These are phyloP conservation scores for Diaporthe vexans DNA, from an alignment of 2,329 filamentous ascomycete genomes.

Conservation along the genomic window DNA sequence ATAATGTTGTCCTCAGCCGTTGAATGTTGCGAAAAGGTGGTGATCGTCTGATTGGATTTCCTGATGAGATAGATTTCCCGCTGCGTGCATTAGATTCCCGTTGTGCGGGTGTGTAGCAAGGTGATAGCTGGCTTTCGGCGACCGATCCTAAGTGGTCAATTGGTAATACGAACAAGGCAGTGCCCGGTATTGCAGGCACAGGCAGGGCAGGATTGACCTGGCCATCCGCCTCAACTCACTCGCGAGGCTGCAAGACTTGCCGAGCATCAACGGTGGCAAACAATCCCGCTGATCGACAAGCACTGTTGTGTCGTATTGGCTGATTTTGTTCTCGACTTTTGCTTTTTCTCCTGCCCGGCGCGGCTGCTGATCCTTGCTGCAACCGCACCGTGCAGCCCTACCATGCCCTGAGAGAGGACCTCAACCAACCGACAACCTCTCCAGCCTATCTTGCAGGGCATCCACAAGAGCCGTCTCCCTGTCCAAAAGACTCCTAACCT, in stretches of 20 bases:
- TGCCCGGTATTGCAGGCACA: slow-evolving; percentile 7
- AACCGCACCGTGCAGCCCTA: slow-evolving; percentile 4
- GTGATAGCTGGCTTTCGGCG: background rate
- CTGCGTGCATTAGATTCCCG: slow-evolving; percentile 15
- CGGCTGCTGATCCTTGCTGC: slow-evolving; percentile 30
- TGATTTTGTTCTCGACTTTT: slow-evolving; percentile 32
- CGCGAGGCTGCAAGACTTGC: slow-evolving; percentile 20
- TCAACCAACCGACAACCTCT: slow-evolving; percentile 62
- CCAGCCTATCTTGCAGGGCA: slow-evolving; percentile 73
- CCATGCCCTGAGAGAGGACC: background rate
- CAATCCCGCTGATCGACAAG: slow-evolving; percentile 29
- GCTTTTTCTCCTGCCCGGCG: slow-evolving; percentile 5
- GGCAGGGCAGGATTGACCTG: background rate
- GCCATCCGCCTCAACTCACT: slow-evolving; percentile 2
- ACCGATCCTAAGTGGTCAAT: slow-evolving; percentile 29
- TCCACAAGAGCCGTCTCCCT: slow-evolving; percentile 78
- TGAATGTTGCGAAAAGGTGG: background rate
- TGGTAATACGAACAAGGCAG: slow-evolving; percentile 19
- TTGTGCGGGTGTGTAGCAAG: background rate
- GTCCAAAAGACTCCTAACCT: slow-evolving; percentile 74
- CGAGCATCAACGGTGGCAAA: background rate
- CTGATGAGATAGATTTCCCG: background rate
- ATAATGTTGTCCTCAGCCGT: slow-evolving; percentile 2
- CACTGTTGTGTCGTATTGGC: slow-evolving; percentile 35
- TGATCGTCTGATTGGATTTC: slow-evolving; percentile 1